These are phyloP conservation scores for Cadophora sp. DNA, from an alignment of 2,329 filamentous ascomycete genomes.

Conservation along the genomic window DNA sequence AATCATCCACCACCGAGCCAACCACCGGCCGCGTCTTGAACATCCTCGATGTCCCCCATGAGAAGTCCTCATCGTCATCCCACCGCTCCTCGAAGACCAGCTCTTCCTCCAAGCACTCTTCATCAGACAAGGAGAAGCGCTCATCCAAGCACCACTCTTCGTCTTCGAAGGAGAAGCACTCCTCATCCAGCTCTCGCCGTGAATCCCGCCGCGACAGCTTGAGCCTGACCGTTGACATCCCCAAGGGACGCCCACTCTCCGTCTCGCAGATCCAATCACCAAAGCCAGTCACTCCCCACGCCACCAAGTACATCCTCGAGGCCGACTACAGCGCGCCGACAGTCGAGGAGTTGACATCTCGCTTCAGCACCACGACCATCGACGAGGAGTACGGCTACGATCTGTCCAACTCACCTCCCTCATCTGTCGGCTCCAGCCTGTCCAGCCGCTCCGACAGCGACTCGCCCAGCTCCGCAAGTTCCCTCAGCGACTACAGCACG, in stretches of 20 bases:
- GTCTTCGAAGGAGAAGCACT: conserved; percentile 43
- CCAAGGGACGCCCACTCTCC: conserved; percentile 88
- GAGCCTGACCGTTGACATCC: conserved; percentile 67
- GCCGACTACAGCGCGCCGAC: conserved; percentile 76
- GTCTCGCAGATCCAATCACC: conserved; percentile 90
- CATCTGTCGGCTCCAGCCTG: conserved; percentile 73
- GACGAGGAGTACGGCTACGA: conserved; percentile 60
- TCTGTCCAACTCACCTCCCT: conserved; percentile 65
- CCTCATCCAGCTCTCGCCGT: conserved; percentile 52
- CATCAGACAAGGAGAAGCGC: conserved; percentile 49
- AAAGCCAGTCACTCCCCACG: conserved; percentile 86
- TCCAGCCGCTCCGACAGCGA: conserved; percentile 78
- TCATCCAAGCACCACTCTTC: conserved; percentile 53
- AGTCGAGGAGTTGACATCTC: conserved; percentile 80
- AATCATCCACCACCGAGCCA: conserved; percentile 88
- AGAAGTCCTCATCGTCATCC: conserved; percentile 58
- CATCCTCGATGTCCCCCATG: conserved; percentile 85
- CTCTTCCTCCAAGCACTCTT: conserved; percentile 50
- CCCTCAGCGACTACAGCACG: conserved; percentile 79
- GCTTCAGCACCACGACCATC: conserved; percentile 69
- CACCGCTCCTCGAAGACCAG: conserved; percentile 51
- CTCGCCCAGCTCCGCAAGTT: conserved; percentile 69
- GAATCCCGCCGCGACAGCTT: conserved; percentile 52
- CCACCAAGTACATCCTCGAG: conserved; percentile 86
- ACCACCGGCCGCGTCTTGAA: conserved; percentile 97